phyloP scores from a whole-genome alignment of 495 filamentous ascomycete genomes.

The Trichoderma reesei region DNA sequence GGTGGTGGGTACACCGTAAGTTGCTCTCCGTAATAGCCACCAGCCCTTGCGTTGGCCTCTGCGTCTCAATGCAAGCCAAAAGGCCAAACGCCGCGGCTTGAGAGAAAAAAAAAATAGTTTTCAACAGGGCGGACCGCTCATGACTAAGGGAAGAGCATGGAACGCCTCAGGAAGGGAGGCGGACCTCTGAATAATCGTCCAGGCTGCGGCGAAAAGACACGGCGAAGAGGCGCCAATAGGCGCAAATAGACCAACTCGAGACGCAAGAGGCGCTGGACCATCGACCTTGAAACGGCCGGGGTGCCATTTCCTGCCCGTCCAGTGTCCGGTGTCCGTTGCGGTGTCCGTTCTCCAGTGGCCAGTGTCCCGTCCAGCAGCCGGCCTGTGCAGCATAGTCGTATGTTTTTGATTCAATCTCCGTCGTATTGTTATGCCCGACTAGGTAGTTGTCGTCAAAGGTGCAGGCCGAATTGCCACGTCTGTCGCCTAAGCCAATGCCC shows the following conservation, averaged over 20 bases:
- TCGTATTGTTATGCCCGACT: background rate
- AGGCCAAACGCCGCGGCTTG: background rate
- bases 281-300: background rate
- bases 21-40: slow-evolving; percentile 6
- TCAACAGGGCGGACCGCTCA: background rate
- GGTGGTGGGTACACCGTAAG: slow-evolving; percentile 6
- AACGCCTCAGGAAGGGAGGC: background rate
- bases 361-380: background rate
- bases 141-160: background rate
- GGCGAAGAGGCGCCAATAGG: no score
- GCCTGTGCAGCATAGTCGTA: slow-evolving; percentile 1
- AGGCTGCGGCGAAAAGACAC: no score
- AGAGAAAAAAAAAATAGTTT: no score
- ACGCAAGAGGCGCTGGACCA: no score
- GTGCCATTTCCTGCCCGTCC: background rate
- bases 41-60: slow-evolving; percentile 4
- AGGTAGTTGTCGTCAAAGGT: background rate
- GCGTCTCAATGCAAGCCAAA: background rate
- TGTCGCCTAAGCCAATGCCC: background rate
- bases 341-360: no score
- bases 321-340: no score
- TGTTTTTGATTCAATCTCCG: background rate
- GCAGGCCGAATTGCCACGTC: slow-evolving; percentile 3
- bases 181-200: background rate
- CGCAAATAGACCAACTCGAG: no score